Base-by-base conservation (phyloP, 176 grass and related monocot species). In the Phyllostachys edulis region DNA sequence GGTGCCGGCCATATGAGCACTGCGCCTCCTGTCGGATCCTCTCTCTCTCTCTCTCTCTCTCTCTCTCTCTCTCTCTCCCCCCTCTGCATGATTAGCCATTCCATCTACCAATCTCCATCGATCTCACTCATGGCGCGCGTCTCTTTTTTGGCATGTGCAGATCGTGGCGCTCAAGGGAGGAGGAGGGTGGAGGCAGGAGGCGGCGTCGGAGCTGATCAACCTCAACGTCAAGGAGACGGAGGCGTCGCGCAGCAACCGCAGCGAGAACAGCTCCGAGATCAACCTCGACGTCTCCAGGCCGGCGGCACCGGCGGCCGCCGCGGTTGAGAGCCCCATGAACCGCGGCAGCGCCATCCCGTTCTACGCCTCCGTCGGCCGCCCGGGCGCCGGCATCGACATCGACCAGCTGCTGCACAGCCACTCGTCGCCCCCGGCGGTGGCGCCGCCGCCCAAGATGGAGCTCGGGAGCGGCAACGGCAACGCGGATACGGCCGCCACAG, bases 251-350 rank as follows among this genome's bases (percentile, higher is more conserved):
- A 97, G 94, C 87, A 94, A 97, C 82, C 78, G 91, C 59, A 97
- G 94, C 63, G 94, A 97, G 89, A 97, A 97, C 85, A 97, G 94
- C 87, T 97, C 94, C 29, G 94, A 94, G 78, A 94, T 94, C 85
- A 97, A 97, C 87, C 86, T 97, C 57, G 94, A 92, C 84, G 63
- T 94, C 84, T 81, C 85, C 24, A 87, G 85, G 77, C 47, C 71
- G 2, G 54, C 75, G 20, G 21, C 65, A 6, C 42, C 9, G 1
- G 42, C 42, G 9, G 9, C 47, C 4, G 14, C 47, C 47, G 51
- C 55, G 15, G 81, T 42, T 40, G 90, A 94, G 27, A 92, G 87
- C 67, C 80, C 86, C 24, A 59, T 84, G 40, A 78, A 84, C 87
- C 83, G 20, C 80, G 65, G 18, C 20, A 63, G 67, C 61, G 45